Evolutionary conservation across 768 basidiomycete genomes (phyloP).

Genomic region (Amyloporia xantha): DNA sequence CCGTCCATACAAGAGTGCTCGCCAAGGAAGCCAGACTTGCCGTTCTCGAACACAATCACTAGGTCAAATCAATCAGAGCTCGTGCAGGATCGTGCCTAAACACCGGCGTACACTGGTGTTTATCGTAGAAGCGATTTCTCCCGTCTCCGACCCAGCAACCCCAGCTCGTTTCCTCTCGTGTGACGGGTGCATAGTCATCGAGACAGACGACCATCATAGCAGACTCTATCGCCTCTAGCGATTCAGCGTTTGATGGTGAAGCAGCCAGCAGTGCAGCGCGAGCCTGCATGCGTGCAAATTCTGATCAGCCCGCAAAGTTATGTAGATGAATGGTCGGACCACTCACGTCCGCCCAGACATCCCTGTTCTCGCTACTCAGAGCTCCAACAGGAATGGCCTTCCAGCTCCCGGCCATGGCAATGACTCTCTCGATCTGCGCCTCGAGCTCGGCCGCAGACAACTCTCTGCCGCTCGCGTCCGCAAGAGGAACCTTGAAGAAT

Average conservation of each 20-base stretch:
- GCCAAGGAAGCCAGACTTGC: constrained; percentile 88
- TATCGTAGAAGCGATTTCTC: constrained; percentile 91
- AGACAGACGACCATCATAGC: constrained; percentile 84
- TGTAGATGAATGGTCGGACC: no score
- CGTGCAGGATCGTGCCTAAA: no score
- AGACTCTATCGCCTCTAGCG: constrained; percentile 78
- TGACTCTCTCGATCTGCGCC: constrained; percentile 66
- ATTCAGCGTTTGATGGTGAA: constrained; percentile 54
- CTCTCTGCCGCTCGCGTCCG: constrained; percentile 55
- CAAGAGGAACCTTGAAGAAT: constrained; percentile 79
- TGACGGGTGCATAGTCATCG: constrained; percentile 77
- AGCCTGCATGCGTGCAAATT: constrained; percentile 29
- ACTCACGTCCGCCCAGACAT: constrained; percentile 78
- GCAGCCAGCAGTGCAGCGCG: constrained; percentile 57
- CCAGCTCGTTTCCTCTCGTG: constrained; percentile 78
- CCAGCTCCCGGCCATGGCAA: constrained; percentile 49
- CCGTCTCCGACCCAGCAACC: constrained; percentile 86
- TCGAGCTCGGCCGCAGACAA: constrained; percentile 81
- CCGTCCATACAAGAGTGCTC: constrained; percentile 91
- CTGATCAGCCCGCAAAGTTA: no score
- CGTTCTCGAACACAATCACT: constrained; percentile 95
- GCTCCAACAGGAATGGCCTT: constrained; percentile 55
- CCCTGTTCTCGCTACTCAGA: constrained; percentile 84
- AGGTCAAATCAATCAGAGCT: neutral
- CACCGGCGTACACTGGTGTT: constrained; percentile 71